A percentile compares a stretch with the other conserved stretches of the same genome.
Conservation (phyloP, 169 alveolate species). For the Cardiosporidium cionae region DNA sequence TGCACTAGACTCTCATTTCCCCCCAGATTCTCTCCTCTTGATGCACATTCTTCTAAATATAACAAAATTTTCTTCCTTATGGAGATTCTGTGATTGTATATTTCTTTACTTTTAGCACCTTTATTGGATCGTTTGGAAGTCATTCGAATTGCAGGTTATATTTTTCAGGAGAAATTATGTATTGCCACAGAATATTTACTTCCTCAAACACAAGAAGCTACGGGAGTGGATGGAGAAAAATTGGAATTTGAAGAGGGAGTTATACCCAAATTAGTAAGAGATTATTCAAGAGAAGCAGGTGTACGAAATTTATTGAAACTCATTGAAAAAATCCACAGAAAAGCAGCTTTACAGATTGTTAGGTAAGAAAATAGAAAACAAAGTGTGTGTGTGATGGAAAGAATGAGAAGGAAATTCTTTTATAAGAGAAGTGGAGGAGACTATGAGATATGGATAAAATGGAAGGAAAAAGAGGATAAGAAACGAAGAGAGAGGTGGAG, state of each 20-base stretch:
- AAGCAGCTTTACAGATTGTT: conserved; percentile 73
- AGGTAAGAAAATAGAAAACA: conserved; percentile 27
- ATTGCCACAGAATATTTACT: conserved; percentile 72
- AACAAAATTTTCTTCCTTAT: not conserved
- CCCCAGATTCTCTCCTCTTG: too few relatives aligned
- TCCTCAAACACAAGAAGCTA: conserved; percentile 61
- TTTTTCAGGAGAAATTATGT: conserved; percentile 66
- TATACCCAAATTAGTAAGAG: conserved; percentile 55
- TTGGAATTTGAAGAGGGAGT: conserved; percentile 46
- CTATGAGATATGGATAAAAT: too few relatives aligned
- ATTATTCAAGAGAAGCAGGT: conserved; percentile 90
- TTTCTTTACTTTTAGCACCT: conserved; percentile 45
- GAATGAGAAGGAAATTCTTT: too few relatives aligned
- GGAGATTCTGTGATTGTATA: not conserved
- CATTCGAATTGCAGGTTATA: conserved; percentile 79
- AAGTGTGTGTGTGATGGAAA: too few relatives aligned
- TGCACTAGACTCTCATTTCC: too few relatives aligned
- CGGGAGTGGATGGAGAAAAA: conserved; percentile 48
- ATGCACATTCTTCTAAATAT: too few relatives aligned
- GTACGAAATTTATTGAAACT: conserved; percentile 71
- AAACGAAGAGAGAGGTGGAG: not conserved
- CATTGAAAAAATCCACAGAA: conserved; percentile 71
- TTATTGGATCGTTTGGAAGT: conserved; percentile 88
- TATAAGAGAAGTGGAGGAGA: too few relatives aligned
- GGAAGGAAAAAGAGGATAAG: not conserved